Evolutionary conservation across 176 grass and related monocot species (phyloP).

Genomic region (Calamus simplicifolius): DNA sequence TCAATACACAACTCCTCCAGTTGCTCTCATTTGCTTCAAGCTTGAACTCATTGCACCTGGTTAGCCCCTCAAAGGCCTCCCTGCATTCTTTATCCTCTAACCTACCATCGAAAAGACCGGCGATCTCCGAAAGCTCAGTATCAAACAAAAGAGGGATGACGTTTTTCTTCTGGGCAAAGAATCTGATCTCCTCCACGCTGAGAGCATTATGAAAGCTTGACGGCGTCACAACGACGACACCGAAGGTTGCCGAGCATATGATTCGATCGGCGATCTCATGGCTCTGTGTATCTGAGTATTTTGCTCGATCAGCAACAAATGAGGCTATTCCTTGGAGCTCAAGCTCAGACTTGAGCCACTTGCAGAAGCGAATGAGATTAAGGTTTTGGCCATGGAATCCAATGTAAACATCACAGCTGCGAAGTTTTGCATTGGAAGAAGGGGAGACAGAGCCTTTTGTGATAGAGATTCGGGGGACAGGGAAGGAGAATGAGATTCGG

Average conservation of each 20-base stretch:
- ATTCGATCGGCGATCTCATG: conserved; percentile 90
- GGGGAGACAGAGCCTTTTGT: conserved; percentile 62
- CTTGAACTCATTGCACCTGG: conserved; percentile 76
- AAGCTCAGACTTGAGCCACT: conserved; percentile 92
- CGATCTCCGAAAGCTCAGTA: conserved; percentile 57
- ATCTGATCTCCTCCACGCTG: conserved; percentile 90
- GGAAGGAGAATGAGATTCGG: conserved; percentile 89
- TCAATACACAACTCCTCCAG: conserved; percentile 73
- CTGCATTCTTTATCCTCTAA: conserved; percentile 80
- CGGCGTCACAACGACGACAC: conserved; percentile 63
- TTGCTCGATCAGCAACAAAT: conserved; percentile 73
- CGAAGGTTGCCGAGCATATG: conserved; percentile 73
- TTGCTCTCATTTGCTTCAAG: conserved; percentile 84
- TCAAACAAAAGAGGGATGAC: conserved; percentile 77
- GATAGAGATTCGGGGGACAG: conserved; percentile 80
- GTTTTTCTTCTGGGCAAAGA: conserved; percentile 99
- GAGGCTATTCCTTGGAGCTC: conserved; percentile 95
- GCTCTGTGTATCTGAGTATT: conserved; percentile 80
- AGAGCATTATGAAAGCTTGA: conserved; percentile 79
- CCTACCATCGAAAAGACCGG: conserved; percentile 57
- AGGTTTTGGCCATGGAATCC: conserved; percentile 74
- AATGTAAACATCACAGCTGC: conserved; percentile 89
- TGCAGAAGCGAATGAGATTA: conserved; percentile 78
- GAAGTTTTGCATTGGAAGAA: conserved; percentile 83
- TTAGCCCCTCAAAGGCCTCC: conserved; percentile 81